phyloP scores from a whole-genome alignment of 2,329 filamentous ascomycete species.

The Coniella lustricola region DNA sequence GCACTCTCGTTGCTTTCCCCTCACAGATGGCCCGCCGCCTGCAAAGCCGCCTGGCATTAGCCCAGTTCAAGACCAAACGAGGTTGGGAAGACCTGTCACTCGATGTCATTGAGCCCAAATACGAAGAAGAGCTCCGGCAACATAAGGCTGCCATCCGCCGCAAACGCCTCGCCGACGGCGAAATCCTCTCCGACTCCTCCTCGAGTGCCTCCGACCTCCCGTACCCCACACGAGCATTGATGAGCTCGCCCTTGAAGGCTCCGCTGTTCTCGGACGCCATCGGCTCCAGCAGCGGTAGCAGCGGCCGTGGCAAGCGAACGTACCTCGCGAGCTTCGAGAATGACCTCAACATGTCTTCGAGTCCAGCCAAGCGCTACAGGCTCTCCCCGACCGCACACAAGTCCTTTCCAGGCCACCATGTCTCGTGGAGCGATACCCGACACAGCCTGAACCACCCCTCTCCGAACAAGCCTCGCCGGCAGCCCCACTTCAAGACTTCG shows the following conservation, averaged over 20 bases:
- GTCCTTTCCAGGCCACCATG: constrained; percentile 42
- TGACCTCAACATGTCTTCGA: constrained; percentile 41
- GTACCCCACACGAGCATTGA: constrained; percentile 60
- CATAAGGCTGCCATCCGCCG: constrained; percentile 38
- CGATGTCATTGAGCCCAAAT: constrained; percentile 75
- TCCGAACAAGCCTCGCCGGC: constrained; percentile 70
- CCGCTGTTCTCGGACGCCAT: constrained; percentile 80
- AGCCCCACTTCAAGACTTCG: constrained; percentile 66
- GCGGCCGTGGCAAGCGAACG: constrained; percentile 57
- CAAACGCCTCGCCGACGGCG: constrained; percentile 62
- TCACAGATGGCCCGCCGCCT: constrained; percentile 82
- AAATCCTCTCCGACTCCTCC: constrained; percentile 79
- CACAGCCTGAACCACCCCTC: constrained; percentile 67
- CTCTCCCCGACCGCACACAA: constrained; percentile 55
- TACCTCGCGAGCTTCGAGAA: constrained; percentile 54
- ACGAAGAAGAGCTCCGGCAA: constrained; percentile 62
- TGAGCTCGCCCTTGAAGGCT: constrained; percentile 78
- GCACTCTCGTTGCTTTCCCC: constrained; percentile 4
- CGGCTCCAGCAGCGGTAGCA: constrained; percentile 61
- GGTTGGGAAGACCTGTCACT: constrained; percentile 88
- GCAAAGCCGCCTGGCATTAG: constrained; percentile 88
- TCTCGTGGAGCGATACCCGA: constrained; percentile 70
- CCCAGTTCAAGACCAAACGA: constrained; percentile 95
- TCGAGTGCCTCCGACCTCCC: constrained; percentile 74
- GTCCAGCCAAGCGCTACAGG: constrained; percentile 64